These are phyloP conservation scores for Xylaria sp. DNA, from an alignment of 2,329 filamentous ascomycete genomes.

Conservation along the genomic window DNA sequence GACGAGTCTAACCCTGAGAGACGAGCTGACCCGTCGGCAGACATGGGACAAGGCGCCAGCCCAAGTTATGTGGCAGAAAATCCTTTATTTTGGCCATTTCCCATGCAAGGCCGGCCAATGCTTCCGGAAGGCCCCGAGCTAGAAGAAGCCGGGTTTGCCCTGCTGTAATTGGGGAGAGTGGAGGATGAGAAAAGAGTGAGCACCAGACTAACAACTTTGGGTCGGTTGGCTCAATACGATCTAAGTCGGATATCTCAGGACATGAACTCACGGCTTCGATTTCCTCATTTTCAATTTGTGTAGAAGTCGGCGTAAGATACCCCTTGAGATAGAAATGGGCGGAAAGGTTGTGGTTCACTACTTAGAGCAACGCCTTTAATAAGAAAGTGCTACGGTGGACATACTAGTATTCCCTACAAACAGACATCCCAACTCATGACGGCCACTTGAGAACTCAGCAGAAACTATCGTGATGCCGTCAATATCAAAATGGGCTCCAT, in stretches of 20 bases:
- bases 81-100: slow-evolving; percentile 70
- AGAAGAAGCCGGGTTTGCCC: slow-evolving; percentile 63
- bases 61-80: slow-evolving; percentile 51
- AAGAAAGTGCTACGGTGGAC: background rate
- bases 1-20: slow-evolving; percentile 15
- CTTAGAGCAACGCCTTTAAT: slow-evolving; percentile 7
- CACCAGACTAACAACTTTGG: background rate
- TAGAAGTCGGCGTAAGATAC: slow-evolving; percentile 33
- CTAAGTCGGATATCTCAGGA: background rate
- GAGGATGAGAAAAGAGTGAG: background rate
- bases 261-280: slow-evolving; percentile 13
- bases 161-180: slow-evolving; percentile 47
- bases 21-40: slow-evolving; percentile 3
- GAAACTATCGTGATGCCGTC: background rate
- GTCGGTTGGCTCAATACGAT: background rate
- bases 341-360: slow-evolving; percentile 1
- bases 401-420: slow-evolving; percentile 6
- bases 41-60: slow-evolving; percentile 31
- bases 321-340: slow-evolving; percentile 24
- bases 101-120: slow-evolving; percentile 68
- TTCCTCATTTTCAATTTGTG: slow-evolving; percentile 5
- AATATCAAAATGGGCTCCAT: background rate
- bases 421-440: background rate
- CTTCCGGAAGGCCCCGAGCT: slow-evolving; percentile 60
- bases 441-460: background rate